Conservation (phyloP, 202 grass and related monocot species). For the Zoysia matrella region DNA sequence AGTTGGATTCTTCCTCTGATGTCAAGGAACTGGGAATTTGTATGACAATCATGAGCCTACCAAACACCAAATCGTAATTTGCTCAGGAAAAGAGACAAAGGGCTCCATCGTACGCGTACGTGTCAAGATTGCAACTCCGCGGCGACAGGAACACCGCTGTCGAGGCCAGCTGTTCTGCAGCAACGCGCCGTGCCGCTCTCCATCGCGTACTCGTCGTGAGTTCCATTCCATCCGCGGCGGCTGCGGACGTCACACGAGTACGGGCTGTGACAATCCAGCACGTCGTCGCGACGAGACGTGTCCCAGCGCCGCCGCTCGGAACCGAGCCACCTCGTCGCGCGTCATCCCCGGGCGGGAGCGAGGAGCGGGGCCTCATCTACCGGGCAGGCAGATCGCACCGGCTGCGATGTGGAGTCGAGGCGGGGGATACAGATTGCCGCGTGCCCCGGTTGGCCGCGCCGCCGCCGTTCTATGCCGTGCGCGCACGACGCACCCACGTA, state of each 20-base stretch:
- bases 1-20: too few species aligned
- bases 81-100: background rate
- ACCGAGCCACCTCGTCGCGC: background rate
- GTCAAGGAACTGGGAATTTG: too few species aligned
- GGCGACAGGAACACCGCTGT: slow-evolving; percentile 31
- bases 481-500: too few species aligned
- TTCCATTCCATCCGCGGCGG: background rate
- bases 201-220: too few species aligned
- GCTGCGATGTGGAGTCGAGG: slow-evolving; percentile 35
- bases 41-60: background rate
- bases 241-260: background rate
- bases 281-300: slow-evolving; percentile 45
- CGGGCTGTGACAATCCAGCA: slow-evolving; percentile 10
- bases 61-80: background rate
- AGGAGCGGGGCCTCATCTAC: background rate
- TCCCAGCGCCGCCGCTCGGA: background rate
- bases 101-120: background rate
- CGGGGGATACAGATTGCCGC: background rate
- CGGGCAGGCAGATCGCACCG: background rate
- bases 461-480: too few species aligned
- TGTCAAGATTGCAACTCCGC: slow-evolving; percentile 18
- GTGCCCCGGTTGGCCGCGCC: background rate
- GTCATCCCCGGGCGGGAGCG: background rate
- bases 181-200: background rate
- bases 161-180: slow-evolving; percentile 40